Base-by-base conservation (phyloP, 495 filamentous ascomycete species). In the Neurospora sp. region DNA sequence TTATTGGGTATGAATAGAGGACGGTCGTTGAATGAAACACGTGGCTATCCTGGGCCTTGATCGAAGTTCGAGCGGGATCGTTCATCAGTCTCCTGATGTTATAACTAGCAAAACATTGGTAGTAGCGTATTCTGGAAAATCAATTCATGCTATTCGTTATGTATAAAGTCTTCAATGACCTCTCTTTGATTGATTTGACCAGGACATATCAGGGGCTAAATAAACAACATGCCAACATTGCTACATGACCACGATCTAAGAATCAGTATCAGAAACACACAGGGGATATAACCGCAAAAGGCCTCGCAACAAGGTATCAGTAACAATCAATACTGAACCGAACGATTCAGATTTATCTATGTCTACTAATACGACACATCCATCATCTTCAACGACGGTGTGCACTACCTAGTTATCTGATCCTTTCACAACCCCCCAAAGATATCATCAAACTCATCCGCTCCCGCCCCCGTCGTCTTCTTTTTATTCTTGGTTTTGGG, bases 381-480 rank as follows among this genome's bases (percentile, higher is more conserved):
- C 24, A 28, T 21, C 19, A 45, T 3, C 8, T 10, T 8, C 1
- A 45, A 45, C 0, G 5, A 21, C 19, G 0, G 0, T 3, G 9
- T 21, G 4, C n/a, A 45, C 42, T 45, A 21, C n/a, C 3, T 45
- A 21, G 21, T 5, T 4, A 70, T 70, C 42, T 38, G 5, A 15
- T 9, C 28, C 11, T 21, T 73, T 42, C 73, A 74, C 7, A 79
- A 66, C 0, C 70, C 71, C 13, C 74, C 73, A 71, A 81, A 82
- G 66, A 82, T 78, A 66, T 81, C 77, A 31, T 82, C 79, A 72
- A 81, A 79, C 77, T 81, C 78, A 70, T 81, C 78, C 11, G 54
- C 45, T 13, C 45, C 45, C 45, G 43, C 48, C 11, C 48, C 48
- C 45, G 45, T 13, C 21, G 72, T 75, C 13, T 76, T 75, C 17